These are phyloP conservation scores for Arthrinium puccinioides DNA, from an alignment of 2,329 filamentous ascomycete genomes.

Conservation along the genomic window DNA sequence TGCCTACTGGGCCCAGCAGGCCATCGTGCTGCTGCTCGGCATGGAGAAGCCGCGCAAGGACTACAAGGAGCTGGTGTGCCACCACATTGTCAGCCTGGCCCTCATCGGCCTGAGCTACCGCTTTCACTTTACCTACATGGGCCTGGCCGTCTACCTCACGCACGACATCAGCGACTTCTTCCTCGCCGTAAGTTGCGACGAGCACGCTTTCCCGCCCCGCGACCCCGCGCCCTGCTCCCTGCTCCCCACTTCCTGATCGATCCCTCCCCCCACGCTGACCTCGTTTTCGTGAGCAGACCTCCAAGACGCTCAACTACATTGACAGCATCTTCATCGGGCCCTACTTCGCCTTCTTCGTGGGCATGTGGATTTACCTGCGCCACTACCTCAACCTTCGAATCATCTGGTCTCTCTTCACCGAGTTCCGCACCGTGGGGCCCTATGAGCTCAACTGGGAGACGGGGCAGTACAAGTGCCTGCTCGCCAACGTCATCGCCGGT, in stretches of 20 bases:
- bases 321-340: conserved; percentile 71
- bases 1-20: conserved; percentile 93
- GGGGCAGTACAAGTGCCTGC: conserved; percentile 68
- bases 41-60: conserved; percentile 93
- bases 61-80: conserved; percentile 85
- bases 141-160: conserved; percentile 86
- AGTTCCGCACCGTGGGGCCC: conserved; percentile 67
- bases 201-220: background rate
- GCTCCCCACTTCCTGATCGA: background rate
- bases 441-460: conserved; percentile 71
- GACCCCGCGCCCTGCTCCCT: background rate
- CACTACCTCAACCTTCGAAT: conserved; percentile 79
- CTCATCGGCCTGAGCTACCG: conserved; percentile 84
- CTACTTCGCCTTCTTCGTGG: conserved; percentile 79
- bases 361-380: conserved; percentile 81
- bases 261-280: background rate
- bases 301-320: conserved; percentile 87
- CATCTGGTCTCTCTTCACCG: conserved; percentile 66
- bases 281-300: no score
- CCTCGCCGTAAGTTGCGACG: conserved; percentile 62
- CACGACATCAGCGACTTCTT: conserved; percentile 96
- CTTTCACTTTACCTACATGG: conserved; percentile 96
- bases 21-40: conserved; percentile 76
- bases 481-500: conserved; percentile 62
- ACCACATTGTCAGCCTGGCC: conserved; percentile 82